phyloP scores from a whole-genome alignment of 2,329 filamentous ascomycete genomes.

The Ascochyta rabiei region DNA sequence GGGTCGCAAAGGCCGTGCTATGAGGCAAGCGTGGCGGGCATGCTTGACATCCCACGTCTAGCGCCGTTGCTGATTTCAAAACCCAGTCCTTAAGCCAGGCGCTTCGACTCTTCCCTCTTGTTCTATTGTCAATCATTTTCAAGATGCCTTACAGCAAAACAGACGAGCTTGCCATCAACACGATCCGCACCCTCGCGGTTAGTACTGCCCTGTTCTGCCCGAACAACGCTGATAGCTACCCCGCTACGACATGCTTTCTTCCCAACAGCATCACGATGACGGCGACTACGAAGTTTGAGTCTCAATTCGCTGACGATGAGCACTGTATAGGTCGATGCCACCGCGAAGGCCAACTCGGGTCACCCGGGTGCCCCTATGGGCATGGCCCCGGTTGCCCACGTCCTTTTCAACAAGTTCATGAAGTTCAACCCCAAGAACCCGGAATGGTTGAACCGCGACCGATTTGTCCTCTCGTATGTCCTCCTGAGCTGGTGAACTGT shows the following conservation, averaged over 20 bases:
- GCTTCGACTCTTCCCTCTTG: constrained; percentile 20
- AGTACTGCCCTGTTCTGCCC: constrained; percentile 51
- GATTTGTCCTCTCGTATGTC: constrained; percentile 98
- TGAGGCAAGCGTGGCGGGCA: constrained; percentile 8
- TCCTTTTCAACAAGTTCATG: constrained; percentile 99
- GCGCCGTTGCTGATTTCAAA: constrained; percentile 6
- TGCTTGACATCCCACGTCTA: constrained; percentile 6
- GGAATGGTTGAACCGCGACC: constrained; percentile 94
- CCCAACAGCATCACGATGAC: constrained; percentile 23
- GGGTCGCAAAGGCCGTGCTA: constrained; percentile 3
- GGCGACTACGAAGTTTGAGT: constrained; percentile 1
- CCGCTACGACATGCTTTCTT: constrained; percentile 28
- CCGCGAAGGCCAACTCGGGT: constrained; percentile 92
- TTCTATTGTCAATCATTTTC: constrained; percentile 36
- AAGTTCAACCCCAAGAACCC: constrained; percentile 99
- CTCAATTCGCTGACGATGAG: constrained; percentile 43
- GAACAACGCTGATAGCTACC: constrained; percentile 32
- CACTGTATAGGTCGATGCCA: constrained; percentile 85
- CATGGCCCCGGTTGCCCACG: constrained; percentile 93
- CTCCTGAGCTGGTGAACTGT: neutral
- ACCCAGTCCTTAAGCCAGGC: constrained; percentile 3
- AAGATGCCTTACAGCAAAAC: constrained; percentile 87
- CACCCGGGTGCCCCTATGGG: constrained; percentile 99
- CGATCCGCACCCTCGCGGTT: constrained; percentile 95
- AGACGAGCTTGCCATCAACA: constrained; percentile 95